Evolutionary conservation across 2,329 filamentous ascomycete species (phyloP), one percentile per base, ranked within the genome.

Genomic region (Colletotrichum sansevieriae): DNA sequence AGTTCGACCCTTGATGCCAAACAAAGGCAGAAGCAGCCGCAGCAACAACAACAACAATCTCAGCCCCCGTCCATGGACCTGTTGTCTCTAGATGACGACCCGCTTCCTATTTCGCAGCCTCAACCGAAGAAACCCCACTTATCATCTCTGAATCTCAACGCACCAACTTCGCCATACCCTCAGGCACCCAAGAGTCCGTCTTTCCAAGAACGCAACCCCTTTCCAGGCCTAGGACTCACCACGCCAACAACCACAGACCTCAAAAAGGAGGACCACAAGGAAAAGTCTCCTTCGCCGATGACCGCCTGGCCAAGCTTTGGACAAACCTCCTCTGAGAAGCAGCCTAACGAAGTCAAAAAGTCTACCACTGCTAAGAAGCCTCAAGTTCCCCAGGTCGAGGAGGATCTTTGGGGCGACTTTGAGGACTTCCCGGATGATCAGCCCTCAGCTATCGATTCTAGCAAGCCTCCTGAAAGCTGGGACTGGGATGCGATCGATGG

Each of bases 131-230:
- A 74, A 65, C 75, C 74, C 29, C 74, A 81, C 56, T 74, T 83
- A 39, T 75, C 79, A 60, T 75, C 75, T 20, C 68, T 79, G 51
- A 76, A 73, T 69, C 68, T 81, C 49, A 74, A 74, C 43, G 72
- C 77, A 20, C 71, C 76, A 44, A 55, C 63, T 37, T 71, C 77
- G n/a, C 75, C 78, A 41, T 84, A 85, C 72, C 81, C 84, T 2
- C 81, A 84, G 69, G 79, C 83, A 2, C 81, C 84, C 9, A 86
- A 83, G 72, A 85, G 85, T 5, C 84, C 85, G 0, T 85, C 85
- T 1, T 87, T 85, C 65, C 82, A 84, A 43, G 81, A 85, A 15
- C 82, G 85, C 46, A 88, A 87, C 68, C 85, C 85, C 1, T 87
- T 86, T 68, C 80, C 82, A 1, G 82, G 83, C 2, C 76, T 87